Evolutionary conservation across 805 yeast genomes (phyloP).

Genomic region (Candida vartiovaarae): DNA sequence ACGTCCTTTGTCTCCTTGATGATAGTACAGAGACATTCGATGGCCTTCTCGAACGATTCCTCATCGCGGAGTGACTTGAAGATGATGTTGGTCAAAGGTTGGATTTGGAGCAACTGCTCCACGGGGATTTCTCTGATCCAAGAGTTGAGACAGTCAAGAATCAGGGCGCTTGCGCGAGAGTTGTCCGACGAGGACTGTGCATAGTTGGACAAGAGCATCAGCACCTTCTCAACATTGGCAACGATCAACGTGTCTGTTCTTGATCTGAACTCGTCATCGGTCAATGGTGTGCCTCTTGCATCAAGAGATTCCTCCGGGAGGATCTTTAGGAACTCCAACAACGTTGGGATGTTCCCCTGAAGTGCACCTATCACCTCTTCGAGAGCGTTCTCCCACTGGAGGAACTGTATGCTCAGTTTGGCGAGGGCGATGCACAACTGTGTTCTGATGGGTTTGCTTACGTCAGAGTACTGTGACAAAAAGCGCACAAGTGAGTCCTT

Average conservation of each 20-base stretch:
- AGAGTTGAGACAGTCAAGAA: constrained; percentile 73
- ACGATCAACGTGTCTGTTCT: constrained; percentile 60
- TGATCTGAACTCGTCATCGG: constrained; percentile 68
- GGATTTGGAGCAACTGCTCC: constrained; percentile 53
- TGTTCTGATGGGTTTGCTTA: constrained; percentile 57
- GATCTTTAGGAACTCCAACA: constrained; percentile 77
- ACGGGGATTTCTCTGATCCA: constrained; percentile 90
- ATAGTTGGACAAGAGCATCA: constrained; percentile 52
- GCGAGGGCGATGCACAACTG: constrained; percentile 81
- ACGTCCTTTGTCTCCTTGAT: constrained; percentile 77
- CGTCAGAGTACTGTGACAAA: constrained; percentile 39
- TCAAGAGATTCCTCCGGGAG: constrained; percentile 88
- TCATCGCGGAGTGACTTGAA: constrained; percentile 53
- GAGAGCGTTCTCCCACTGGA: constrained; percentile 66
- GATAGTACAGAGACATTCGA: constrained; percentile 81
- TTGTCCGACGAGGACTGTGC: constrained; percentile 28
- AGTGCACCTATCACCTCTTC: constrained; percentile 54
- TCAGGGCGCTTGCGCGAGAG: constrained; percentile 30
- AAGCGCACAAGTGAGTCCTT: constrained; percentile 61
- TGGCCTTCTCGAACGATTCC: constrained; percentile 72
- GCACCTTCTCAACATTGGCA: constrained; percentile 60
- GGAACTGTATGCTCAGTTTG: constrained; percentile 70
- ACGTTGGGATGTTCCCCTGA: constrained; percentile 32
- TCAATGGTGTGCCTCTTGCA: constrained; percentile 66
- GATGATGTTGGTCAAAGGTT: constrained; percentile 60